Conservation (phyloP, 495 filamentous ascomycete species). For the Penicillium taxi region DNA sequence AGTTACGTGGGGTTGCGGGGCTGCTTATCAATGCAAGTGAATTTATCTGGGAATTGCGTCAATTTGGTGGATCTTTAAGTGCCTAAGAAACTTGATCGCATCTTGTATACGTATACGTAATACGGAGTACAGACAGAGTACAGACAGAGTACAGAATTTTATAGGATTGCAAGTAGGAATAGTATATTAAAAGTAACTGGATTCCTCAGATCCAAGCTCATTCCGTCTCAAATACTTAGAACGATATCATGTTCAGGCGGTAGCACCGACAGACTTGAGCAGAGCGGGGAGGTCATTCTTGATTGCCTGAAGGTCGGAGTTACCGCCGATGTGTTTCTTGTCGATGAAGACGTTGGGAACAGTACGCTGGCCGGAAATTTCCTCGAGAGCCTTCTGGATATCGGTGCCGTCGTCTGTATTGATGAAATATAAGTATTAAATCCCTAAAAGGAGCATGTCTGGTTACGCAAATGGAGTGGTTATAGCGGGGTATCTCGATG, state of each 20-base stretch:
- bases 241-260: too few species aligned
- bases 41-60: slow-evolving; percentile 3
- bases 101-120: too few species aligned
- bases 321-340: slow-evolving; percentile 88
- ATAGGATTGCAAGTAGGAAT: too few species aligned
- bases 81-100: too few species aligned
- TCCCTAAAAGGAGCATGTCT: neutral
- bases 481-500: neutral
- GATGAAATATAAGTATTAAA: neutral
- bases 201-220: neutral
- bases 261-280: slow-evolving; percentile 59
- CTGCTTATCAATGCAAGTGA: slow-evolving; percentile 18
- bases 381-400: slow-evolving; percentile 73
- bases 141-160: too few species aligned
- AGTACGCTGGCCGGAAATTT: slow-evolving; percentile 73
- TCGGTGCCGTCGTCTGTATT: slow-evolving; percentile 63
- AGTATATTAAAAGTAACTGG: too few species aligned
- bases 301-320: slow-evolving; percentile 79
- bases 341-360: slow-evolving; percentile 95
- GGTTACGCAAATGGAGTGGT: neutral
- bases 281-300: slow-evolving; percentile 49
- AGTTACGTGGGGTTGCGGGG: slow-evolving; percentile 16
- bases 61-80: too few species aligned
- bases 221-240: too few species aligned
- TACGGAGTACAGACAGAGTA: too few species aligned